A percentile compares a stretch with the other conserved stretches of the same genome.
Conservation (phyloP, 2,329 filamentous ascomycete genomes). For the Westerdykella sp. region DNA sequence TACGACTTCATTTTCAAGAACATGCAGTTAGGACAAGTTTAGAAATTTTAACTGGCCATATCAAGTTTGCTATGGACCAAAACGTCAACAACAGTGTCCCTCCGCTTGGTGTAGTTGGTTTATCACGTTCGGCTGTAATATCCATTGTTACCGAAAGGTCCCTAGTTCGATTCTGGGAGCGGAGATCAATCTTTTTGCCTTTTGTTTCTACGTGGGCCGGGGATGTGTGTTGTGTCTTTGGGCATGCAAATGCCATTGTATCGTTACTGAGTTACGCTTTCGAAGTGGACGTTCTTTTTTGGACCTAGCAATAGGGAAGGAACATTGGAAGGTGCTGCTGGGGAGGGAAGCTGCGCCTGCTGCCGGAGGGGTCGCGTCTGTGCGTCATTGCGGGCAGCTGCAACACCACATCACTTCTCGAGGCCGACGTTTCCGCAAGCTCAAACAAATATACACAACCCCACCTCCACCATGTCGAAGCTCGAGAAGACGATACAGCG, state of each 20-base stretch:
- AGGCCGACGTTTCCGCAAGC: no score
- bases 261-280: no score
- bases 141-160: constrained; percentile 1
- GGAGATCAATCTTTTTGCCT: constrained; percentile 7
- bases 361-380: constrained; percentile 64
- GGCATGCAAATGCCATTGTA: no score
- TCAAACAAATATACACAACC: neutral
- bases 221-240: no score
- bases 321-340: no score
- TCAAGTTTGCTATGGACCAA: no score
- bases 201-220: neutral
- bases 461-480: constrained; percentile 38
- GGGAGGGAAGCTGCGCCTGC: constrained; percentile 47
- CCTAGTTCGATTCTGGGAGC: constrained; percentile 1
- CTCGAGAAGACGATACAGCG: constrained; percentile 67
- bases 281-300: no score
- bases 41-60: no score
- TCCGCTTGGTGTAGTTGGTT: constrained; percentile 2
- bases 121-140: constrained; percentile 2
- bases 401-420: no score
- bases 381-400: constrained; percentile 58
- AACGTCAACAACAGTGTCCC: neutral
- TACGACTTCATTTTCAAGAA: no score
- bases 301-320: no score
- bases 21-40: no score